phyloP scores from a whole-genome alignment of 1,284 basidiomycete genomes.

The Taiwanofungus camphoratus region DNA sequence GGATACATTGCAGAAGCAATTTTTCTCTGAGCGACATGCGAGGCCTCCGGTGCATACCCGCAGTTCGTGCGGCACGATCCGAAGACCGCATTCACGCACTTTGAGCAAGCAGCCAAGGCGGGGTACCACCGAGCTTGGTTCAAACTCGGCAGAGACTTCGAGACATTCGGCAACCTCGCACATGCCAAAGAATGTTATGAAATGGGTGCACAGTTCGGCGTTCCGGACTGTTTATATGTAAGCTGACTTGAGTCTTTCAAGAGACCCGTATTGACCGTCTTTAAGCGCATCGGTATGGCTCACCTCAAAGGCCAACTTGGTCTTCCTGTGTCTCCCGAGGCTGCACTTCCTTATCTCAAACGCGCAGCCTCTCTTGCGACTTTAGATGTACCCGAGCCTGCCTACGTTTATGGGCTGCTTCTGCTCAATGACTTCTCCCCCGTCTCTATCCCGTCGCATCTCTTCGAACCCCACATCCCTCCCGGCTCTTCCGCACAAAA shows the following conservation, averaged over 20 bases:
- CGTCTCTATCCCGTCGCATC: slow-evolving; percentile 45
- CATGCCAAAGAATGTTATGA: slow-evolving; percentile 24
- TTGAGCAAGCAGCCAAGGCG: slow-evolving; percentile 71
- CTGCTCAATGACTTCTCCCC: slow-evolving; percentile 76
- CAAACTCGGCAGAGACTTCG: slow-evolving; percentile 85
- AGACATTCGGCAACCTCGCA: slow-evolving; percentile 70
- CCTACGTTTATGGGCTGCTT: slow-evolving; percentile 82
- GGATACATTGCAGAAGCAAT: slow-evolving; percentile 65
- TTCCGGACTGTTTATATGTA: slow-evolving; percentile 22
- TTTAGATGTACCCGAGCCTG: slow-evolving; percentile 78
- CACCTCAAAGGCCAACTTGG: slow-evolving; percentile 84
- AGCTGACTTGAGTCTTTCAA: background rate
- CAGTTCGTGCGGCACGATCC: slow-evolving; percentile 61
- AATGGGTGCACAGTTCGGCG: slow-evolving; percentile 19
- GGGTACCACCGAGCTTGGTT: slow-evolving; percentile 83
- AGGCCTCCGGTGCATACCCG: slow-evolving; percentile 63
- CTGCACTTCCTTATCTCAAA: slow-evolving; percentile 69
- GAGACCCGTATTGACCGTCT: slow-evolving; percentile 15
- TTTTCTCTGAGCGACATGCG: slow-evolving; percentile 69
- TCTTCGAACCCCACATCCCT: slow-evolving; percentile 51
- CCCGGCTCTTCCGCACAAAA: slow-evolving; percentile 30
- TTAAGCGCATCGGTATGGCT: slow-evolving; percentile 85
- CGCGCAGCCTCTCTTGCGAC: slow-evolving; percentile 74
- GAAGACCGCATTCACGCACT: slow-evolving; percentile 82
- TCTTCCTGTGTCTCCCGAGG: slow-evolving; percentile 45